Evolutionary conservation across 805 yeast genomes (phyloP), one percentile per base, ranked within the genome.

Genomic region (Spathaspora hagerdaliae): DNA sequence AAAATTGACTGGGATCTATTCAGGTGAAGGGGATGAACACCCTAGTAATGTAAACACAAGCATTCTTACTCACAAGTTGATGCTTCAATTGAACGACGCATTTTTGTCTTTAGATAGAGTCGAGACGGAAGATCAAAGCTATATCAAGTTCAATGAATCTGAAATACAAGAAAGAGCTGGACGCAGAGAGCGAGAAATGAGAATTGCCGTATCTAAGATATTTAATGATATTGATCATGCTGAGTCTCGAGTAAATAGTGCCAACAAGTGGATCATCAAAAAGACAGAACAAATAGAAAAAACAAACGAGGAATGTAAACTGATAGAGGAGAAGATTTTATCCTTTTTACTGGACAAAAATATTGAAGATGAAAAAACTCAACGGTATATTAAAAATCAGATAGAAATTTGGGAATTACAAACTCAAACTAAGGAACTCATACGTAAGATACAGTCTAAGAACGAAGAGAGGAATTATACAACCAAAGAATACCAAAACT

Each of bases 401-500:
- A 48, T 60, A 26, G 61, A 68, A 46, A 71, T 74, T n/a, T 64
- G 74, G 56, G 70, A 71, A 6, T 56, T 82, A 32, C 73, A 75
- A 47, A 73, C 73, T 6, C 69, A 74, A 42, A 63, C 83, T 2
- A 63, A 66, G 31, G 71, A 63, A 27, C 61, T 74, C 38, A 62
- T 74, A n/a, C 62, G 67, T 11, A 73, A 73, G 49, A 55, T 75
- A 1, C 74, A 73, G 26, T 70, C 82, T 6, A 71, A 73, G 37
- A 60, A 61, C 1, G 79, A 78, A 32, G 96, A 89, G 54, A 75
- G 72, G 39, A 77, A 69, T 41, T 90, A 86, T 61, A 84, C 83
- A 80, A 55, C 61, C 7, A 70, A 68, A 29, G 92, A 87, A 58
- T 74, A 79, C 29, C 63, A 62, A 14, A 75, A 81, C 42, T 85